These are phyloP conservation scores for Yamadazyma atlantica DNA, from an alignment of 1,139 yeast genomes.

Conservation along the genomic window DNA sequence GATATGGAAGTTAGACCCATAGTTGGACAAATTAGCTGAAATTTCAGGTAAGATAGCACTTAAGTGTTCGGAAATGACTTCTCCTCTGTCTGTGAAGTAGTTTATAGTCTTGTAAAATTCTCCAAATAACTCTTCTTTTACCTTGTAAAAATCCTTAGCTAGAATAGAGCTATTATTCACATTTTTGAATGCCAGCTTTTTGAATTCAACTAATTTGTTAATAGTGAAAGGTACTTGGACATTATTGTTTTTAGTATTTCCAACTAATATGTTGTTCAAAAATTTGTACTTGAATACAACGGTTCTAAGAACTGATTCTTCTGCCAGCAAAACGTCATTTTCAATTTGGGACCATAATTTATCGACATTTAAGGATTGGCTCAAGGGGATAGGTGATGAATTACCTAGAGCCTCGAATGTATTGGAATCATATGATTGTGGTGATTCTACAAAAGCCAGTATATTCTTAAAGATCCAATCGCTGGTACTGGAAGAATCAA, in stretches of 20 bases:
- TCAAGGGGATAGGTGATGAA: background rate
- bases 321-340: conserved; percentile 25
- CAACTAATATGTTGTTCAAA: conserved; percentile 24
- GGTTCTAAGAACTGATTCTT: conserved; percentile 25
- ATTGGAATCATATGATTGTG: conserved; percentile 5
- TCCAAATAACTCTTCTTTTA: conserved; percentile 39
- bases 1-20: conserved; percentile 25
- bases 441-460: background rate
- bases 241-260: background rate
- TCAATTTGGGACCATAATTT: conserved; percentile 21
- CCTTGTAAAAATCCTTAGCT: conserved; percentile 41
- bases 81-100: conserved; percentile 8
- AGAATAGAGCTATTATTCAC: conserved; percentile 16
- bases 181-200: conserved; percentile 21
- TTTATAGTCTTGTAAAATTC: conserved; percentile 27
- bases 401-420: conserved; percentile 10
- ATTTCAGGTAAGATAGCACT: conserved; percentile 9
- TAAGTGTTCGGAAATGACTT: conserved; percentile 2
- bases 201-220: conserved; percentile 17
- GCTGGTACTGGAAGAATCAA: conserved; percentile 2
- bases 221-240: conserved; percentile 5
- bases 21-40: conserved; percentile 26
- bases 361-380: conserved; percentile 6
- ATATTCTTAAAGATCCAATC: conserved; percentile 6
- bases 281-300: conserved; percentile 33